Base-by-base conservation (phyloP, 2,329 filamentous ascomycete species). In the Penicillium sumatraense region DNA sequence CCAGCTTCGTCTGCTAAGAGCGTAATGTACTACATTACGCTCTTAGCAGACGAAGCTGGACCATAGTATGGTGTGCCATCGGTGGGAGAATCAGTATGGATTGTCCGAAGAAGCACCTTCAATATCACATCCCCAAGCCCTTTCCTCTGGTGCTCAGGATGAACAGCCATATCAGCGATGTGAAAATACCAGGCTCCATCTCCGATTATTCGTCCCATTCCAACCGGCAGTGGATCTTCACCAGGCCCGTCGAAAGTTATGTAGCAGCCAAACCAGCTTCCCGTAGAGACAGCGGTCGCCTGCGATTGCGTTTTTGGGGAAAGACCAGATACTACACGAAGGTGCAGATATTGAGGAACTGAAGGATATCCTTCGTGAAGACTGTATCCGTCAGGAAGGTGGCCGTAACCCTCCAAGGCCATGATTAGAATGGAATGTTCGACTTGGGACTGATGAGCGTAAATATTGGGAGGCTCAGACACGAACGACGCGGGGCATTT, bases 161-260 rank as follows among this genome's bases (percentile, higher is more conserved):
- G 69, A n/a, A 81, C 77, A 2, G 77, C 78, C 67, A 84, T 79
- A 60, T 83, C 81, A 18, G 76, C 76, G 47, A 83, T 72, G 40
- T 77, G 68, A 49, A 83, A 81, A 59, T 83, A 82, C 70, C 81
- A 80, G 5, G 76, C 77, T 6, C 81, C 80, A 57, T 83, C 81
- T 11, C 80, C 78, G 53, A 82, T 70, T 23, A 83, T 70, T 18
- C 81, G 75, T 46, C 80, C 81, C 81, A 83, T 83, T 0, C 70
- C 80, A 5, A 83, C 72, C 1, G 63, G 51, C 24, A 23, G 35
- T 47, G 26, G 21, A 8, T 44, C 46, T n/a, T 54, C 59, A 16
- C 54, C 18, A 11, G 29, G 24, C 6, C 50, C 48, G 5, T 61
- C 55, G 55, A 71, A 69, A 2, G 67, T 68, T 49, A 79, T 62